Base-by-base conservation (phyloP, 345 rosid genomes). In the Melaleuca alternifolia region DNA sequence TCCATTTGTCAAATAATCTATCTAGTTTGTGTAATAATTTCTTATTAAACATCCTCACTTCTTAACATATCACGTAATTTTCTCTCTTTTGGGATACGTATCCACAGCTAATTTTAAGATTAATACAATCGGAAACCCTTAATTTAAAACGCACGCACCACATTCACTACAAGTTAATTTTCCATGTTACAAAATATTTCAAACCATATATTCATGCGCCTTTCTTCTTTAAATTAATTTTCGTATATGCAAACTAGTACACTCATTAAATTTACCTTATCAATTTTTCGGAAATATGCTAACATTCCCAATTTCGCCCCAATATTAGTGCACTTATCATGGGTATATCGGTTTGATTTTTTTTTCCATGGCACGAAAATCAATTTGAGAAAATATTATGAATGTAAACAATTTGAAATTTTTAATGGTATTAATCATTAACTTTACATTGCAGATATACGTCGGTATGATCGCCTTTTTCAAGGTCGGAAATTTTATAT, bases 331-430 rank as follows among this genome's bases (percentile, higher is more conserved):
- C 1, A 30, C 14, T 15, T 62, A 0, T 61, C 2, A 61, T 0
- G 3, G 3, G 37, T 61, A 61, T 61, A 4, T 6, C 20, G 3
- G 16, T 61, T 28, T 61, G 7, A 9, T 11, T 1, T 28, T 61
- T 61, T 54, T 51, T 61, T 61, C 28, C 41, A 1, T 6, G 0
- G 28, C 20, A 61, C 10, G 24, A 5, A 65, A 30, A 0, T 62
- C 28, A 28, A 62, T 28, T 13, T 61, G 3, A 0, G 3, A 10
- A 1, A 13, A 30, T 3, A 2, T 0, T 3, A 61, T 0, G 0
- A 1, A 15, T 14, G 18, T 28, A 14, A 2, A 2, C 24, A 14
- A 0, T 61, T 28, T 13, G 1, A 6, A 10, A 12, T 28, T 28
- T 13, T 28, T 62, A 5, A 6, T 6, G 33, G 7, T 28, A 62